A percentile compares a stretch with the other conserved stretches of the same genome.
These are phyloP conservation scores for Trametes coccinea DNA, from an alignment of 768 basidiomycete genomes.

Conservation along the genomic window DNA sequence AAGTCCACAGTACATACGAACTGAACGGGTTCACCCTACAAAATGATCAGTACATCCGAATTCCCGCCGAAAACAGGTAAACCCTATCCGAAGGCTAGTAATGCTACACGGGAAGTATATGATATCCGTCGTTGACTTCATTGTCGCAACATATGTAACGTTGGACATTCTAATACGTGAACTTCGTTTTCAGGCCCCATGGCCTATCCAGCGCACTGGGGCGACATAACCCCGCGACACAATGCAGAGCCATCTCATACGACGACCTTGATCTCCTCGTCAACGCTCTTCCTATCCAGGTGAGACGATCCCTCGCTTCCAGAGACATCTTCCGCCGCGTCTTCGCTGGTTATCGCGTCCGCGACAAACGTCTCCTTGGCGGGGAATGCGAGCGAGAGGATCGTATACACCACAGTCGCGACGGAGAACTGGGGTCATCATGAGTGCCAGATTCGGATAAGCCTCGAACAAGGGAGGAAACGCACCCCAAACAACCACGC, in stretches of 20 bases:
- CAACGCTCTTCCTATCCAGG: conserved; percentile 20
- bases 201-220: not conserved
- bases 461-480: conserved; percentile 7
- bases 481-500: conserved; percentile 77
- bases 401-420: conserved; percentile 36
- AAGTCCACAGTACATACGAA: not conserved
- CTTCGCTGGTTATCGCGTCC: conserved; percentile 26
- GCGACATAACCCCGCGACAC: too few relatives aligned
- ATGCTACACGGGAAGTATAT: not conserved
- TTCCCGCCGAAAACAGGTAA: not conserved
- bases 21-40: conserved; percentile 10
- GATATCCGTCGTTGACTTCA: not conserved
- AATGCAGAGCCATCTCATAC: too few relatives aligned
- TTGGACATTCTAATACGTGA: not conserved
- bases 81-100: not conserved
- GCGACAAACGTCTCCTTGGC: conserved; percentile 39
- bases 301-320: conserved; percentile 18
- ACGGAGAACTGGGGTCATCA: conserved; percentile 33
- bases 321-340: conserved; percentile 4
- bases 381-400: conserved; percentile 39
- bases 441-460: not conserved
- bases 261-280: conserved; percentile 19
- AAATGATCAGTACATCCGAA: conserved; percentile 3
- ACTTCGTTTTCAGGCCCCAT: not conserved
- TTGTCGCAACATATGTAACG: not conserved